phyloP scores from a whole-genome alignment of 108 stramenopile species.

The Mediolabrus comicus region DNA sequence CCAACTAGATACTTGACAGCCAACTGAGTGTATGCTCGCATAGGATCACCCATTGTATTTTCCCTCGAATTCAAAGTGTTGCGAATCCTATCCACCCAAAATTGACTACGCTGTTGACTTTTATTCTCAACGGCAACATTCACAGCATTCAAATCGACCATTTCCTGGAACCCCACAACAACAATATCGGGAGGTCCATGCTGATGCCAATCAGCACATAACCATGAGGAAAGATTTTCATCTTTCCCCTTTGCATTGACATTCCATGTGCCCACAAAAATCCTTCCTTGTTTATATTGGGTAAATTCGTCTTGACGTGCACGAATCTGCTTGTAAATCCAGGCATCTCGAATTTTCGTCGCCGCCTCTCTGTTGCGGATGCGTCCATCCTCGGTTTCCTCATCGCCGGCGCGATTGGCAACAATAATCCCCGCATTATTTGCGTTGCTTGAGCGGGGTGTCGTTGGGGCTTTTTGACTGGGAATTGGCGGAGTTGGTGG shows the following conservation, averaged over 20 bases:
- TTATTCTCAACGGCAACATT: conserved; percentile 98
- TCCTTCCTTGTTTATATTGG: conserved; percentile 71
- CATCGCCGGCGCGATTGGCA: conserved; percentile 62
- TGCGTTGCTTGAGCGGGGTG: not conserved
- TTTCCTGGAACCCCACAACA: conserved; percentile 98
- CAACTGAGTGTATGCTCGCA: conserved; percentile 60
- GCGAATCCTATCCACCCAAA: conserved; percentile 86
- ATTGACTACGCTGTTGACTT: conserved; percentile 79
- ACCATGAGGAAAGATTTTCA: conserved; percentile 80
- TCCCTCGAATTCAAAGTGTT: conserved; percentile 69
- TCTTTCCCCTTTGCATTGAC: conserved; percentile 97
- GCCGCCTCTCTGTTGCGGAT: conserved; percentile 81
- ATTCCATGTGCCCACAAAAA: conserved; percentile 98
- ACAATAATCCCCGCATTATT: conserved; percentile 29
- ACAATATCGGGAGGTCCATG: conserved; percentile 82
- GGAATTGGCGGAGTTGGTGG: not conserved
- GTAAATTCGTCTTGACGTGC: conserved; percentile 81
- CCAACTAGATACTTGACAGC: conserved; percentile 89
- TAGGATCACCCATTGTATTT: conserved; percentile 57
- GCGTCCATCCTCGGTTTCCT: conserved; percentile 87
- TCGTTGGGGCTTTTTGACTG: not conserved
- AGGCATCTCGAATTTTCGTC: conserved; percentile 86
- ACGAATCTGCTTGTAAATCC: conserved; percentile 91
- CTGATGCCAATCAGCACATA: conserved; percentile 78
- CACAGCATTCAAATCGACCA: conserved; percentile 98